Conservation (phyloP, 202 grass and related monocot genomes). For the Musa balbisiana region DNA sequence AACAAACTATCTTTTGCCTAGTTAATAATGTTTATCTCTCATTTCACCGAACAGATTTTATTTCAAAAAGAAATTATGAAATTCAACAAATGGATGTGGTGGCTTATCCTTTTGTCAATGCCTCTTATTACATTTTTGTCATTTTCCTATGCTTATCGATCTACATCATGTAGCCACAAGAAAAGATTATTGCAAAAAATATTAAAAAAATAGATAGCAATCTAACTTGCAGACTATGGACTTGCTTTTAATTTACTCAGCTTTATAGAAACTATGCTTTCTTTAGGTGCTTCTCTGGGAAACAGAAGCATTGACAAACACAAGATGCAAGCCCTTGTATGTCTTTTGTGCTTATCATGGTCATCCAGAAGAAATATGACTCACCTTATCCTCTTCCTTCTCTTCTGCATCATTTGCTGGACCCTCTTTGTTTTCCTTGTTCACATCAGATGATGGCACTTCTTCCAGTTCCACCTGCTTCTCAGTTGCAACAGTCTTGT, state of each 20-base stretch:
- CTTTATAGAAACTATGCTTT: too few relatives aligned
- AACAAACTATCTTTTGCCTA: too few relatives aligned
- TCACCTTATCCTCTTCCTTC: constrained; percentile 89
- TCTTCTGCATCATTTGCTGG: constrained; percentile 51
- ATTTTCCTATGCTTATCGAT: too few relatives aligned
- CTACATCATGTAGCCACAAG: neutral
- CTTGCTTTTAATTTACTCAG: too few relatives aligned
- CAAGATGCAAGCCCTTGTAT: neutral
- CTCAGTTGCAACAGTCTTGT: constrained; percentile 33
- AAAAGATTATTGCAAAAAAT: neutral
- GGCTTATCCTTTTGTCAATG: too few relatives aligned
- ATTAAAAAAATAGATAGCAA: neutral
- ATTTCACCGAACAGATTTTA: too few relatives aligned
- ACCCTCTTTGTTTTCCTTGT: constrained; percentile 50
- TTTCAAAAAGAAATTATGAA: too few relatives aligned
- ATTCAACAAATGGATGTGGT: too few relatives aligned
- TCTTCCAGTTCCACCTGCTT: constrained; percentile 43
- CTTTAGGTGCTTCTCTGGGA: too few relatives aligned
- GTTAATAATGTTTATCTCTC: too few relatives aligned
- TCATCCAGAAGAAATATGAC: neutral
- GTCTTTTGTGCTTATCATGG: neutral
- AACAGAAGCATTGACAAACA: too few relatives aligned
- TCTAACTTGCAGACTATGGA: neutral
- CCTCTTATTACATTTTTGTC: too few relatives aligned
- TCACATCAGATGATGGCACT: constrained; percentile 31